Conservation (phyloP, 75 land plant species). For the Chamaecyparis obtusa region DNA sequence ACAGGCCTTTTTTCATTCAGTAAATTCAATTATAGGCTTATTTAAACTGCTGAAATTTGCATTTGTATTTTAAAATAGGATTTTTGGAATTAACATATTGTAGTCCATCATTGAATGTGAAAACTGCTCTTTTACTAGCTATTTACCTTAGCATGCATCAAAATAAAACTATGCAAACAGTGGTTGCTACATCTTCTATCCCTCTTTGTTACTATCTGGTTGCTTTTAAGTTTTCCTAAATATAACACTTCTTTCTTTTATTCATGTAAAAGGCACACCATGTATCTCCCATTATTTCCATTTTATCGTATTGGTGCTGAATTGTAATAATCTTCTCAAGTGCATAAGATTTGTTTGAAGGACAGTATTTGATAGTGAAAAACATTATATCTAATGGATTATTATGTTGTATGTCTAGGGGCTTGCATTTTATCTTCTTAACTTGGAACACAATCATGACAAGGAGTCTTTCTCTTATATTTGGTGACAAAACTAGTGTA, state of each 20-base stretch:
- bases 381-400: not conserved
- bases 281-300: not conserved
- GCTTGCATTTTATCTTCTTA: slow-evolving; percentile 60
- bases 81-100: not conserved
- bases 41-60: not conserved
- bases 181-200: not conserved
- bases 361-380: not conserved
- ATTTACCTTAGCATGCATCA: not conserved
- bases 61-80: not conserved
- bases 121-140: not conserved
- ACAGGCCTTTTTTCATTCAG: not conserved
- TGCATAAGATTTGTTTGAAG: not conserved
- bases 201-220: not conserved
- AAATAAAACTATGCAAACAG: not conserved
- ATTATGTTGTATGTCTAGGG: slow-evolving; percentile 34
- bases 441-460: slow-evolving; percentile 49
- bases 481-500: slow-evolving; percentile 36
- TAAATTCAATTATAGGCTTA: not conserved
- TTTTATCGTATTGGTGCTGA: not conserved
- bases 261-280: not conserved
- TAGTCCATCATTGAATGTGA: not conserved
- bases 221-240: not conserved
- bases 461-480: slow-evolving; percentile 28
- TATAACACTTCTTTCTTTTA: not conserved
- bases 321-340: not conserved